phyloP scores from a whole-genome alignment of 495 filamentous ascomycete genomes.

The Chaetomium tenue region DNA sequence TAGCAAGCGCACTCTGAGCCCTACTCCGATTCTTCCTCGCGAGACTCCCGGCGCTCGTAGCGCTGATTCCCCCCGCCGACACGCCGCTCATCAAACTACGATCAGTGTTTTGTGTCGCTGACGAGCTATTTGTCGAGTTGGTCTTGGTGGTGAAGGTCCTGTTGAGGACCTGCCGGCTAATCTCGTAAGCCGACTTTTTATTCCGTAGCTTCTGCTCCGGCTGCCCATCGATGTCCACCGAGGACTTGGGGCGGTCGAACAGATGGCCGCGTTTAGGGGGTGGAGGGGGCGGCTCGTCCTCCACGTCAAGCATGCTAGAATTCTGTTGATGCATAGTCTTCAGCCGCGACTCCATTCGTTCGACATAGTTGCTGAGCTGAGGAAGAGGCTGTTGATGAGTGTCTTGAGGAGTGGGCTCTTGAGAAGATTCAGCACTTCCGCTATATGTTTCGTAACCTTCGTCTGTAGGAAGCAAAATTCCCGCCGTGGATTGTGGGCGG shows the following conservation, averaged over 20 bases:
- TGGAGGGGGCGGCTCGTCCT: constrained; percentile 56
- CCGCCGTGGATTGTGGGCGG: constrained; percentile 71
- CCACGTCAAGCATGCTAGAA: constrained; percentile 38
- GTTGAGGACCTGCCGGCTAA: constrained; percentile 65
- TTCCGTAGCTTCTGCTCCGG: constrained; percentile 45
- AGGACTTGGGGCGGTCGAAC: constrained; percentile 52
- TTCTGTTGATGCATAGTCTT: constrained; percentile 67
- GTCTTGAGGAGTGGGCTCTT: constrained; percentile 36
- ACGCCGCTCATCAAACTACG: constrained; percentile 88
- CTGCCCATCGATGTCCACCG: constrained; percentile 40
- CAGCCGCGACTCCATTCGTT: constrained; percentile 81
- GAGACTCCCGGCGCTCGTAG: constrained; percentile 91
- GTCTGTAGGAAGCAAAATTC: constrained; percentile 56
- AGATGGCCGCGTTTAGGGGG: constrained; percentile 57
- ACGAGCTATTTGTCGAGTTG: constrained; percentile 69
- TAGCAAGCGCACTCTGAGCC: constrained; percentile 54
- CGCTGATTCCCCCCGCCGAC: constrained; percentile 87
- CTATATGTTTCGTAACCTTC: constrained; percentile 55
- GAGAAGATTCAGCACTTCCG: constrained; percentile 48
- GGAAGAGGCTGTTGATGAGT: constrained; percentile 56
- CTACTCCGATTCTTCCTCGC: constrained; percentile 64
- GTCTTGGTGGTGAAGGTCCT: constrained; percentile 86
- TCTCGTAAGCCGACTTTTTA: constrained; percentile 82
- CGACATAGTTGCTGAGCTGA: constrained; percentile 77
- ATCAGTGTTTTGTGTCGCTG: constrained; percentile 71